Evolutionary conservation across 305 asterid genomes (phyloP), one percentile per base, ranked within the genome.

Genomic region (Andrographis paniculata): DNA sequence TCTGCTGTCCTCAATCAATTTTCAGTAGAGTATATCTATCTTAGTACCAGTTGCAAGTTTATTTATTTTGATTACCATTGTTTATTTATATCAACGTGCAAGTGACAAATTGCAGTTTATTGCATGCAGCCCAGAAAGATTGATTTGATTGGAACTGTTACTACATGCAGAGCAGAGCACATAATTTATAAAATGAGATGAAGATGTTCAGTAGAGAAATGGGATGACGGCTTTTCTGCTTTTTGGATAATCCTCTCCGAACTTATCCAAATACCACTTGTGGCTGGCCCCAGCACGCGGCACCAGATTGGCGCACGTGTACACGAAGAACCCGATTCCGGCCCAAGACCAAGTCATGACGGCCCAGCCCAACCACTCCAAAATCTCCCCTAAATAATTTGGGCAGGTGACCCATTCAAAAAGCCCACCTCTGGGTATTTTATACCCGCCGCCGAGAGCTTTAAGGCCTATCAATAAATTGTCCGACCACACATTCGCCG

Each of bases 311-410:
- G 94, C 93, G 51, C 82, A 72, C 1, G 95, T 85, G 46, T 74
- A 85, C 42, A 76, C 5, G 7, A 78, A 72, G 55, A 89, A 82
- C 20, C 71, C 94, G 5, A 85, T 40, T 51, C 96, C 93, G 11
- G 84, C 94, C 93, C 93, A 78, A n/a, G 86, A 76, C 79, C 92
- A 69, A 3, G 63, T 72, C 91, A 85, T 82, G 31, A 89, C 18
- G 42, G 91, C 84, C 95, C 95, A 89, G 44, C 91, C 98, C 73
- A 75, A 70, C 95, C 95, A 85, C 65, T 89, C 95, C 65, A 85
- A 1, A 18, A 80, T 71, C 78, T 89, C 95, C 28, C 97, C 95
- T 1, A 78, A 69, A 62, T 89, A 89, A 65, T 82, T 89, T 0
- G 98, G 94, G 14, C 95, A 76, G 9, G 88, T 82, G 15, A 89